Evolutionary conservation across 1,284 basidiomycete genomes (phyloP).

Genomic region (Ceraceosorus bombacis): DNA sequence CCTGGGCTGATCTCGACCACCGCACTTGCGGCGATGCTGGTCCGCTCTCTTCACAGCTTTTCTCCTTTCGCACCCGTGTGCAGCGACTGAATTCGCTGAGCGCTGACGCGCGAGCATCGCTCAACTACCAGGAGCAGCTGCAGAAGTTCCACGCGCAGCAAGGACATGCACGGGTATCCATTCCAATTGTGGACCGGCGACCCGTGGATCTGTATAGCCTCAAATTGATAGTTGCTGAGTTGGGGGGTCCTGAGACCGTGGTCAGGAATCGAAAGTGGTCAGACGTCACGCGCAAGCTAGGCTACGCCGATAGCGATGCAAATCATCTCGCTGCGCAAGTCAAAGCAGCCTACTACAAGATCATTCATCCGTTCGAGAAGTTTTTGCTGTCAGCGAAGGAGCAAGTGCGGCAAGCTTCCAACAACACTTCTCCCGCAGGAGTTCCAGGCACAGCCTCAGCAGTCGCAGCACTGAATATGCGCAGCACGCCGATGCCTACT

Average conservation of each 20-base stretch:
- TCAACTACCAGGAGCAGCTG: constrained; percentile 94
- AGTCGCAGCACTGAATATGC: neutral
- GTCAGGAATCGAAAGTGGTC: constrained; percentile 74
- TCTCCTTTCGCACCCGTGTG: constrained; percentile 89
- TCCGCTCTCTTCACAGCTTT: constrained; percentile 56
- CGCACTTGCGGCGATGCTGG: too few relatives aligned
- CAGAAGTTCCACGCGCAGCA: constrained; percentile 57
- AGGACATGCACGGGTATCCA: constrained; percentile 63
- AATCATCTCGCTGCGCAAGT: constrained; percentile 77
- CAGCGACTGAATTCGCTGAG: constrained; percentile 95
- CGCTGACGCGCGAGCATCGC: constrained; percentile 87
- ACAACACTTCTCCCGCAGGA: constrained; percentile 16
- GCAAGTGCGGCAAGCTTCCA: constrained; percentile 14
- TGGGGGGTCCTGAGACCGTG: constrained; percentile 65
- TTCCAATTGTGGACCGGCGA: constrained; percentile 85
- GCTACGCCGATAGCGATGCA: constrained; percentile 57
- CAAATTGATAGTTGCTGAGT: constrained; percentile 77
- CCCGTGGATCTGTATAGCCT: constrained; percentile 86
- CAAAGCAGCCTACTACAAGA: constrained; percentile 77
- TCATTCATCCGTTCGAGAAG: constrained; percentile 88
- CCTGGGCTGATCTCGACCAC: neutral
- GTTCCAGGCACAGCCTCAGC: constrained; percentile 19
- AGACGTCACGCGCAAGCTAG: constrained; percentile 70
- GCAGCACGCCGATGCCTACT: neutral
- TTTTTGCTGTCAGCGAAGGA: constrained; percentile 58